Evolutionary conservation across 2,329 filamentous ascomycete genomes (phyloP).

Genomic region (Exophiala aquamarina): DNA sequence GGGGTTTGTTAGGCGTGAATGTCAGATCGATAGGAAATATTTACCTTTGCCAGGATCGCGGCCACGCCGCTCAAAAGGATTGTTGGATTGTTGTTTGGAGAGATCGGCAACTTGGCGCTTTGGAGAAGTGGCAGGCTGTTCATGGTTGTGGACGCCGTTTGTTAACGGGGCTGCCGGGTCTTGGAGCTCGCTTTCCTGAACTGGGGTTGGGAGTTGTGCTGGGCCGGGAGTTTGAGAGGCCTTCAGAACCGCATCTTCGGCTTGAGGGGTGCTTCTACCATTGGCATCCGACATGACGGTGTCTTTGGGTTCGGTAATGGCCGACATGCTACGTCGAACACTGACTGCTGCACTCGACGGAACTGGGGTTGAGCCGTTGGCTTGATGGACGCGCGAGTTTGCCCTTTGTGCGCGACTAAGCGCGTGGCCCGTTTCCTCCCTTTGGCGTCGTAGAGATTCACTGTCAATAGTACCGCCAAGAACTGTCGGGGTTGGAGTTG

Average conservation of each 20-base stretch:
- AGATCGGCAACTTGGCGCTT: slow-evolving; percentile 30
- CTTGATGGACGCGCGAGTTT: slow-evolving; percentile 14
- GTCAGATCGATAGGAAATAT: slow-evolving; percentile 18
- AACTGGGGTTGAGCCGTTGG: slow-evolving; percentile 22
- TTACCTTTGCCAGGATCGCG: slow-evolving; percentile 50
- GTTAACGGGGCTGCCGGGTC: slow-evolving; percentile 10
- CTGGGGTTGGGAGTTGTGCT: slow-evolving; percentile 20
- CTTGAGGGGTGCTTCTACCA: slow-evolving; percentile 15
- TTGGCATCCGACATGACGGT: slow-evolving; percentile 19
- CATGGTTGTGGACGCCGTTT: slow-evolving; percentile 17
- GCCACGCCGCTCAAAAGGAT: slow-evolving; percentile 43
- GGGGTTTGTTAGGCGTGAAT: slow-evolving; percentile 33
- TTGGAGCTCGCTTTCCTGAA: slow-evolving; percentile 17
- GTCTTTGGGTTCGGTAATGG: slow-evolving; percentile 20
- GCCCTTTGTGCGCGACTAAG: slow-evolving; percentile 21
- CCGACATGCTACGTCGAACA: slow-evolving; percentile 24
- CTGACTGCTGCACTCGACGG: slow-evolving; percentile 21
- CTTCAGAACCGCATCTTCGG: slow-evolving; percentile 6
- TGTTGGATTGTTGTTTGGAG: slow-evolving; percentile 27
- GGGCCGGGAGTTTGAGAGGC: slow-evolving; percentile 12
- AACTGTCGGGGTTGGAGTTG: slow-evolving; percentile 57
- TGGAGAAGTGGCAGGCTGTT: slow-evolving; percentile 19
- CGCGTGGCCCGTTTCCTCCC: slow-evolving; percentile 48
- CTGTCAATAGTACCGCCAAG: slow-evolving; percentile 55
- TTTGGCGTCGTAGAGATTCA: slow-evolving; percentile 54